Conservation (phyloP, 306 rosid species). For the Castanea sativa region DNA sequence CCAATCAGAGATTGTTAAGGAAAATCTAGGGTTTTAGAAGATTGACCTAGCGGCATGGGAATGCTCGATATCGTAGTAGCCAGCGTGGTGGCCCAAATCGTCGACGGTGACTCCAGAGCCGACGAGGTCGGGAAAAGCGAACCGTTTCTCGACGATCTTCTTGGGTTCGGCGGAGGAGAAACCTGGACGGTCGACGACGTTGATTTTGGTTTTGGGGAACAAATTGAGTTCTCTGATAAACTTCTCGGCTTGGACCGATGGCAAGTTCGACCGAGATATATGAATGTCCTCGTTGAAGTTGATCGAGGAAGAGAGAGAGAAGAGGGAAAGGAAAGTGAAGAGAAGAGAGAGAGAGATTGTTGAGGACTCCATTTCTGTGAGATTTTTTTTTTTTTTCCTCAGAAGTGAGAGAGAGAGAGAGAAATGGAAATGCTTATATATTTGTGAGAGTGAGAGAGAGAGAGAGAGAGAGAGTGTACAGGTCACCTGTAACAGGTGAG, state of each 20-base stretch:
- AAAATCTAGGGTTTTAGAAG: neutral
- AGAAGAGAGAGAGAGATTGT: slow-evolving; percentile 10
- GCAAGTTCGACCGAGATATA: slow-evolving; percentile 34
- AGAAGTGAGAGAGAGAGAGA: neutral
- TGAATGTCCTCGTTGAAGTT: slow-evolving; percentile 15
- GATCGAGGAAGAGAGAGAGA: slow-evolving; percentile 33
- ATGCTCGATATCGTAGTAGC: slow-evolving; percentile 76
- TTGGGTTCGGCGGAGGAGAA: slow-evolving; percentile 7
- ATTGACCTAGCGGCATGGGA: slow-evolving; percentile 72
- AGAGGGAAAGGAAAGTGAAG: slow-evolving; percentile 14
- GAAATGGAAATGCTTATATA: neutral
- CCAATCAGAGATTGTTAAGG: no score
- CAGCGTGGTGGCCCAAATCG: slow-evolving; percentile 89
- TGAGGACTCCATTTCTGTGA: slow-evolving; percentile 33
- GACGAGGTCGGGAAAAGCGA: slow-evolving; percentile 53
- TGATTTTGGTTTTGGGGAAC: slow-evolving; percentile 59
- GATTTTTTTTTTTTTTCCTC: neutral
- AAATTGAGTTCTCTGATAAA: slow-evolving; percentile 67
- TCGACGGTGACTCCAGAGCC: slow-evolving; percentile 50
- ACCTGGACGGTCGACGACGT: slow-evolving; percentile 37
- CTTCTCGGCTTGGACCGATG: slow-evolving; percentile 45
- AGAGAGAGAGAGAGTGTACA: neutral
- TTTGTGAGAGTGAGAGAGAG: neutral
- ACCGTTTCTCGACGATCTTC: slow-evolving; percentile 67
- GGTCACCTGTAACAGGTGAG: neutral